Evolutionary conservation across 257 asterid genomes (phyloP), one percentile per base, ranked within the genome.

Genomic region (Gentiana macrophylla): DNA sequence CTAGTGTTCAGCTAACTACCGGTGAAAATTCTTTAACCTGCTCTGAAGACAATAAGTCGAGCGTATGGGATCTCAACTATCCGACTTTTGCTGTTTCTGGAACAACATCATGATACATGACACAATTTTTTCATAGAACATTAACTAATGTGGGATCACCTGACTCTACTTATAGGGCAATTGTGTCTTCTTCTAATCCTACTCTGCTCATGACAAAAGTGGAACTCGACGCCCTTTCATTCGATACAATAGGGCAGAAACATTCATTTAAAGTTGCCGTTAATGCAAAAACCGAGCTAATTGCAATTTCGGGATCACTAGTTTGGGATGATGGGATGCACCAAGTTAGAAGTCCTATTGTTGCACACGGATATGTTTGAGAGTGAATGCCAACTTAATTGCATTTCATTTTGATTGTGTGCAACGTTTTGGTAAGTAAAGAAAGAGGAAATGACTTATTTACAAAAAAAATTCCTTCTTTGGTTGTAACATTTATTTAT

Each of bases 121-220:
- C 50, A 49, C 73, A 64, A 0, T 61, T 62, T 37, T 84, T 77
- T 52, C 76, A 69, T 50, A 71, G 93, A 49, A 78, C 69, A 0
- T 76, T 85, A 34, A 85, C 93, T 3, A 85, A 80, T 4, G 87
- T 84, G 43, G 91, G 94, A 2, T 67, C 80, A 5, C 62, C 87
- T 0, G 46, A 72, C 3, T 84, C 94, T 8, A 72, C 75, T 1
- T 84, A 79, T 34, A 73, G 43, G 35, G 85, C 79, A 0, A 56
- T 49, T 11, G 47, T 82, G 45, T 24, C 4, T 2, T 56, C 62
- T 1, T 55, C 65, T 10, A 55, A 36, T 13, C 64, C 70, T 32
- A 1, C 59, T 1, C 75, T 70, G 8, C 61, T 81, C 33, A 57
- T 43, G 35, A 57, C 79, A 65, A 48, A 35, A 38, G 86, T 79